Evolutionary conservation across 2,329 filamentous ascomycete species (phyloP), one percentile per base, ranked within the genome.

Genomic region (Thielaviopsis punctulata): DNA sequence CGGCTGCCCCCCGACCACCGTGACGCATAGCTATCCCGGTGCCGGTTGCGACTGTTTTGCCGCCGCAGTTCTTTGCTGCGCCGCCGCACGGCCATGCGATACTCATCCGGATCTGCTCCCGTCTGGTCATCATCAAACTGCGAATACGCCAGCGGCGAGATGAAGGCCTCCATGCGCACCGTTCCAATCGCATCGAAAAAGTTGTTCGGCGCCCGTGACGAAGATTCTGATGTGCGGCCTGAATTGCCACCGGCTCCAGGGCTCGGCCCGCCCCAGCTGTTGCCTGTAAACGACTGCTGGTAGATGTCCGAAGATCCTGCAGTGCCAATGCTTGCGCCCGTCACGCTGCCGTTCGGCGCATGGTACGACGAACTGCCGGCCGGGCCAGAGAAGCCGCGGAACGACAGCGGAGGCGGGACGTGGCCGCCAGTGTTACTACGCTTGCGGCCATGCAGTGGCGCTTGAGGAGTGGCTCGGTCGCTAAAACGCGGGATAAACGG

Each of bases 111-210:
- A 56, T 76, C 73, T 51, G 73, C 68, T 0, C 69, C 66, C 13
- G 30, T 15, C 30, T 36, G 51, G 43, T 68, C 64, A 12, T 74
- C 71, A 12, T 68, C 66, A 50, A 72, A 67, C 24, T 68, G 67
- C 2, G 68, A 68, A 56, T 72, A 69, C 1, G 75, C 69, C 10
- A 81, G 63, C 0, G 79, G 79, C 59, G 72, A 79, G 58, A 98
- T 93, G 64, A 96, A 98, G 0, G 92, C 92, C 65, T 96, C 90
- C 90, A 98, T 96, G 24, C 92, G 80, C 46, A 96, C 80, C 1
- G 89, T 96, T 1, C 89, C 88, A 54, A 93, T 82, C 1, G 84
- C 84, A 59, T 93, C 88, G 61, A 92, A 92, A 68, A 92, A 89
- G 64, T 80, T 79, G 53, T 68, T 68, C 0, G 69, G 66, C 3